A percentile compares a stretch with the other conserved stretches of the same genome.
These are phyloP conservation scores for Penicillium freii DNA, from an alignment of 2,329 filamentous ascomycete genomes.

Conservation along the genomic window DNA sequence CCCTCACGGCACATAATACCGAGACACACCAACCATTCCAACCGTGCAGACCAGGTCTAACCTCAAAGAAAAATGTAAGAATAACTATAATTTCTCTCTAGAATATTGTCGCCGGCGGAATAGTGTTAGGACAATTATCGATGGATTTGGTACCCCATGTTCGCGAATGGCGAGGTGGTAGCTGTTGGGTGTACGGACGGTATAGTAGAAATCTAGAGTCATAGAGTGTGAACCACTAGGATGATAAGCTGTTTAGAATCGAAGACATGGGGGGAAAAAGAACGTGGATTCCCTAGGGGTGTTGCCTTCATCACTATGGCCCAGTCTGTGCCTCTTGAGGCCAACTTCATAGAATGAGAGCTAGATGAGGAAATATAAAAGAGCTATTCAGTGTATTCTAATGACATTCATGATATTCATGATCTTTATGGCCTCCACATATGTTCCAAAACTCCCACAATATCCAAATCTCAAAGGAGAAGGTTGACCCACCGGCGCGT, in stretches of 20 bases:
- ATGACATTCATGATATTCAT: background rate
- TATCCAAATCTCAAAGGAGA: conserved; percentile 1
- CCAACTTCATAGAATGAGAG: conserved; percentile 2
- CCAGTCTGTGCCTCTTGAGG: conserved; percentile 23
- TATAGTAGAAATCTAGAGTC: conserved; percentile 25
- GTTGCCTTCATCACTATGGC: conserved; percentile 25
- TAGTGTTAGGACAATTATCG: conserved; percentile 8
- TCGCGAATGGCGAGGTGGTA: background rate
- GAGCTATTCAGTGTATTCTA: too few relatives aligned
- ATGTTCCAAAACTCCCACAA: background rate
- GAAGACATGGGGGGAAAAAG: background rate
- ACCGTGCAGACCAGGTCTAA: conserved; percentile 22
- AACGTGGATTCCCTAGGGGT: conserved; percentile 12
- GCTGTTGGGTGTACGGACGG: conserved; percentile 2
- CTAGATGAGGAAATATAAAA: background rate
- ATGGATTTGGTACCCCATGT: conserved; percentile 25
- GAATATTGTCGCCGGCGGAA: conserved; percentile 11
- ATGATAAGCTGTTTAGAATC: background rate
- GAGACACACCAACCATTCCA: conserved; percentile 29
- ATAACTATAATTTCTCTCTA: conserved; percentile 28
- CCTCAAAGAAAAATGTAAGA: conserved; percentile 24
- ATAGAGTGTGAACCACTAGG: conserved; percentile 18
- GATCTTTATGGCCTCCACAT: background rate
- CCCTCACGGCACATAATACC: conserved; percentile 25
- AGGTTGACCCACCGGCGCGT: conserved; percentile 12